phyloP scores from a whole-genome alignment of 1,139 yeast species.

The Saccharomycopsis hybrid region DNA sequence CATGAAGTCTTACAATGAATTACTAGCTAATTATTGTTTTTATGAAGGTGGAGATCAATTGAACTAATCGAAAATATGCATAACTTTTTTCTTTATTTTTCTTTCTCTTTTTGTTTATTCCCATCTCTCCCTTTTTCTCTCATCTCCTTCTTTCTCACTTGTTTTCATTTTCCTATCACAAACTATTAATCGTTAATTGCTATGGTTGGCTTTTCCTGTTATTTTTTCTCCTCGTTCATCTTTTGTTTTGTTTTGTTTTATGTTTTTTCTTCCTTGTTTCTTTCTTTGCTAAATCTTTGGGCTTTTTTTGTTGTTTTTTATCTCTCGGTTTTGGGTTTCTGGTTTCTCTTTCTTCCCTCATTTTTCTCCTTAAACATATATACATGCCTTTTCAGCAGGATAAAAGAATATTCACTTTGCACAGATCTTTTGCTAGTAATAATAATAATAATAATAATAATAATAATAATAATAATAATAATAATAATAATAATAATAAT shows the following conservation, averaged over 20 bases:
- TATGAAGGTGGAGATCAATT: slow-evolving; percentile 1
- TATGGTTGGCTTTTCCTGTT: neutral
- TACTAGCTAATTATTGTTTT: slow-evolving; percentile 18
- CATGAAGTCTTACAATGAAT: slow-evolving; percentile 14
- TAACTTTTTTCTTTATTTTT: neutral
- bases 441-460: no score
- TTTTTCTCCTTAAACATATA: neutral
- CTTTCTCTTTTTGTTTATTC: neutral
- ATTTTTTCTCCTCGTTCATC: neutral
- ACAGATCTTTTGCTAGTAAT: neutral
- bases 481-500: no score
- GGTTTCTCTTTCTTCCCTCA: neutral
- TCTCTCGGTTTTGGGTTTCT: neutral
- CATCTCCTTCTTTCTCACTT: neutral
- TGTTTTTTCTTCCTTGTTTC: neutral
- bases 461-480: no score
- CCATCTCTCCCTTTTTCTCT: neutral
- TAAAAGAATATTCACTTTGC: neutral
- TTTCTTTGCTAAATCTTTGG: neutral
- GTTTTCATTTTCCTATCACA: neutral
- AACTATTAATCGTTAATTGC: neutral
- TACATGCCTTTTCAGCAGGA: neutral
- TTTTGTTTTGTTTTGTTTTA: neutral
- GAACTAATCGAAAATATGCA: neutral
- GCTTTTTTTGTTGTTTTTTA: slow-evolving; percentile 1